Base-by-base conservation (phyloP, 2,329 filamentous ascomycete genomes). In the Claviceps sp. region DNA sequence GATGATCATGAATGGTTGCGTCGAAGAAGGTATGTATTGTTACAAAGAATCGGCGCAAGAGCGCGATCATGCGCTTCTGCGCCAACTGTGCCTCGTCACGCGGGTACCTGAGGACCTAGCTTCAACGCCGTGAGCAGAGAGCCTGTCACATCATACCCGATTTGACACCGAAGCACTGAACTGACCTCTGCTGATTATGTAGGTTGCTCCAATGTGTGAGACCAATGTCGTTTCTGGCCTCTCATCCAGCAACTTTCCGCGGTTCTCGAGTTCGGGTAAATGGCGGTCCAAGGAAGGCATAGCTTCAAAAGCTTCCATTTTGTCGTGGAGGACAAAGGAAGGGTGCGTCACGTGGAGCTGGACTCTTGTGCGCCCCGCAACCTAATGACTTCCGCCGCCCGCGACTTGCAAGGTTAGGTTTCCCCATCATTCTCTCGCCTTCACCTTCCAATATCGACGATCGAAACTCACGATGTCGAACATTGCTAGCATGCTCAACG, bases 401-500 rank as follows among this genome's bases (percentile, higher is more conserved):
- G 10, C 8, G 30, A 11, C 4, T 11, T 30, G 2, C 39, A 8
- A 41, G n/a, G 10, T 8, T 10, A 4, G 8, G 16, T 24, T 13
- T 14, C 42, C 42, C n/a, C 24, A 22, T 24, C 26, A 43, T 22
- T 43, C 19, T 44, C n/a, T 44, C 3, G 5, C 17, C 5, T 39
- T 22, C 30, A 17, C 19, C 42, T 45, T 30, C 34, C 6, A 34
- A 38, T 5, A 39, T 24, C 41, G 7, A 38, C 22, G 14, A 22
- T 14, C 14, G 30, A n/a, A 16, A 26, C 7, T 42, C 43, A 51
- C 14, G 14, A 55, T 55, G 54, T 53, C 54, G 40, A 51, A 55
- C 19, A 48, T 55, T n/a, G 54, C 54, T 24, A 55, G 51, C 42
- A 51, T 51, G 22, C 51, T 55, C 30, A 53, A 48, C 13, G 40